phyloP scores from a whole-genome alignment of 2,329 filamentous ascomycete species.

The Curvularia spicifera region DNA sequence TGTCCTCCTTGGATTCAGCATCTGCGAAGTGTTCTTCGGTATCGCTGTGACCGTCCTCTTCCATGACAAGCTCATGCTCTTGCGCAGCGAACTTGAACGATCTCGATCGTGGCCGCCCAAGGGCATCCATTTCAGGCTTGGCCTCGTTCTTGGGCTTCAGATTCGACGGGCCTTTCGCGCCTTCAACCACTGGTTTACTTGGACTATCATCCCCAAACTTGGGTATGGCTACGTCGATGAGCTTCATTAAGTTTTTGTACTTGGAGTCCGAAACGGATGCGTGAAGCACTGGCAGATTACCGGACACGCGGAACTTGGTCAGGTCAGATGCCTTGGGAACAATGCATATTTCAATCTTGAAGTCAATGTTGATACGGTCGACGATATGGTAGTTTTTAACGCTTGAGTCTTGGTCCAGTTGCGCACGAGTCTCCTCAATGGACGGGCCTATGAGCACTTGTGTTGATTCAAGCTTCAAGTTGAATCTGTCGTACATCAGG shows the following conservation, averaged over 20 bases:
- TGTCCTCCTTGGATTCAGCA: conserved; percentile 62
- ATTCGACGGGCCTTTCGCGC: conserved; percentile 46
- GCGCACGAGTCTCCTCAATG: conserved; percentile 84
- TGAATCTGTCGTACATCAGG: conserved; percentile 97
- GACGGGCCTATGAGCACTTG: conserved; percentile 95
- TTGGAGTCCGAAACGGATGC: conserved; percentile 92
- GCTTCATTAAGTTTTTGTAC: conserved; percentile 95
- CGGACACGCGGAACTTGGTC: conserved; percentile 88
- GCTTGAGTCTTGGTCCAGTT: conserved; percentile 72
- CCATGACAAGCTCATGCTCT: conserved; percentile 78
- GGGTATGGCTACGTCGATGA: conserved; percentile 94
- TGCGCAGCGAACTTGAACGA: conserved; percentile 76
- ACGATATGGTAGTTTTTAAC: conserved; percentile 83
- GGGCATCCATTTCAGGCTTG: conserved; percentile 39
- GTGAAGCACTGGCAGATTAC: conserved; percentile 89
- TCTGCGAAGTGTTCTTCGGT: conserved; percentile 72
- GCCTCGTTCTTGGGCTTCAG: conserved; percentile 45
- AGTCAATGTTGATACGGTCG: conserved; percentile 96
- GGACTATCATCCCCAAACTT: conserved; percentile 67
- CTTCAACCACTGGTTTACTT: conserved; percentile 47
- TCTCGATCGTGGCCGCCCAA: conserved; percentile 66
- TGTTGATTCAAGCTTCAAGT: conserved; percentile 90
- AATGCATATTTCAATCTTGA: conserved; percentile 94
- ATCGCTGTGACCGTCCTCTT: conserved; percentile 70
- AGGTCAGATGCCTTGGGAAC: conserved; percentile 94